Evolutionary conservation across 179 eudicot genomes (phyloP).

Genomic region (Sideroxylon spinosum): DNA sequence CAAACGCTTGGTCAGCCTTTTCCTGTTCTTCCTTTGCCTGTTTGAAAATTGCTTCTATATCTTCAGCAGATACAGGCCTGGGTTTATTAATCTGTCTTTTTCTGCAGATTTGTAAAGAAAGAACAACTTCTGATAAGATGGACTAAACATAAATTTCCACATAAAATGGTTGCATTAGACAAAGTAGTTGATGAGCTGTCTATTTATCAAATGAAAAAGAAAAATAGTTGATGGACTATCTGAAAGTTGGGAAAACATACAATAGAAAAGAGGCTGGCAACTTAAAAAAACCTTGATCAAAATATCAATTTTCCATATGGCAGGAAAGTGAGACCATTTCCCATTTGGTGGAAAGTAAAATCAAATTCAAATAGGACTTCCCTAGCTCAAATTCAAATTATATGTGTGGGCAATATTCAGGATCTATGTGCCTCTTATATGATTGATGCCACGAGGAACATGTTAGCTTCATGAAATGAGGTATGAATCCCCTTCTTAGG

Average conservation of each 20-base stretch:
- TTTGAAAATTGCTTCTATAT: conserved; percentile 63
- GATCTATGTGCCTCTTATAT: too few species aligned
- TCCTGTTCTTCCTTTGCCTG: conserved; percentile 84
- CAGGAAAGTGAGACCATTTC: neutral
- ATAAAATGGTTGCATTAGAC: neutral
- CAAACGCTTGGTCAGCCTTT: conserved; percentile 71
- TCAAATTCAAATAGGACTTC: neutral
- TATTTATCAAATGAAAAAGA: neutral
- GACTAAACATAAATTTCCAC: neutral
- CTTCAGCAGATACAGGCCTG: conserved; percentile 64
- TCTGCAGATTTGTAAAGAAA: conserved; percentile 34
- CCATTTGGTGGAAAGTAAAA: neutral
- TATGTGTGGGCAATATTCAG: too few species aligned
- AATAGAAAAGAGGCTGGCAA: neutral
- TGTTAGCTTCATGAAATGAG: too few species aligned
- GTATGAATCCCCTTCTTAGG: too few species aligned
- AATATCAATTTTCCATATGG: neutral
- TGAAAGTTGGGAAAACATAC: neutral
- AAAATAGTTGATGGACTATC: too few species aligned
- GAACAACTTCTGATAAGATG: conserved; percentile 9
- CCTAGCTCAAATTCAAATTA: conserved; percentile 11
- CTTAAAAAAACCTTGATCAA: neutral
- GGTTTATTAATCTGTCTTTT: conserved; percentile 77
- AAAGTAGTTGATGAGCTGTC: neutral
- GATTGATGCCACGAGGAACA: too few species aligned